Conservation (phyloP, 805 yeast genomes). For the Teunomyces panamensis region DNA sequence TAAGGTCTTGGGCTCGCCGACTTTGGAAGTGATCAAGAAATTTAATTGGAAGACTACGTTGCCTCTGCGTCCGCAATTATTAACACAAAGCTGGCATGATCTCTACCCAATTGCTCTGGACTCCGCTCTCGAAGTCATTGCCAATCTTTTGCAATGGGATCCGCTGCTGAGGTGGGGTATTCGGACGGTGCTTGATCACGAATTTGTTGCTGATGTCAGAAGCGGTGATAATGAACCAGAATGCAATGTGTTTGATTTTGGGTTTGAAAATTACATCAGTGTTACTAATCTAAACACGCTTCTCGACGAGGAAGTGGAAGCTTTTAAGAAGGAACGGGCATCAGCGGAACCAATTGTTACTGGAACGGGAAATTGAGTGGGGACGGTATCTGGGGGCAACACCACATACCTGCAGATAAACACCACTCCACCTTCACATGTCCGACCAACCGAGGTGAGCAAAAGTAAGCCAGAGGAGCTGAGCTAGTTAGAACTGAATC, state of each 20-base stretch:
- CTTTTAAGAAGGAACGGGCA: slow-evolving; percentile 13
- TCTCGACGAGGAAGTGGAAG: slow-evolving; percentile 20
- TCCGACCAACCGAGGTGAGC: neutral
- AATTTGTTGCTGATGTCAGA: slow-evolving; percentile 53
- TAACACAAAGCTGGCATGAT: slow-evolving; percentile 40
- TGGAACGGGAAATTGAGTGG: neutral
- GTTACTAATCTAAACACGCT: slow-evolving; percentile 13
- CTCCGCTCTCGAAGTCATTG: slow-evolving; percentile 52
- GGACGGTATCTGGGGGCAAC: neutral
- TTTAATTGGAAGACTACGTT: slow-evolving; percentile 29
- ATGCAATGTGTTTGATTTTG: slow-evolving; percentile 58
- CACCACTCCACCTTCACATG: neutral
- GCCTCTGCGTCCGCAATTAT: slow-evolving; percentile 42
- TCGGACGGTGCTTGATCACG: slow-evolving; percentile 54
- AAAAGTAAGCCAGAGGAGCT: too few species aligned
- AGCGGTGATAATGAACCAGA: slow-evolving; percentile 54
- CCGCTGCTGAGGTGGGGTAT: slow-evolving; percentile 53
- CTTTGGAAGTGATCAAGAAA: slow-evolving; percentile 38
- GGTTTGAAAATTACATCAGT: slow-evolving; percentile 49
- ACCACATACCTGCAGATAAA: neutral
- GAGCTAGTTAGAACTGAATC: too few species aligned
- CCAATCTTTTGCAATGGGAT: slow-evolving; percentile 62
- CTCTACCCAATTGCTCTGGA: slow-evolving; percentile 62
- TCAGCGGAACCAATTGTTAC: neutral
- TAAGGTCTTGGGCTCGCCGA: slow-evolving; percentile 70